Evolutionary conservation across 2,329 filamentous ascomycete genomes (phyloP).

Genomic region (Xylariaceae sp.): DNA sequence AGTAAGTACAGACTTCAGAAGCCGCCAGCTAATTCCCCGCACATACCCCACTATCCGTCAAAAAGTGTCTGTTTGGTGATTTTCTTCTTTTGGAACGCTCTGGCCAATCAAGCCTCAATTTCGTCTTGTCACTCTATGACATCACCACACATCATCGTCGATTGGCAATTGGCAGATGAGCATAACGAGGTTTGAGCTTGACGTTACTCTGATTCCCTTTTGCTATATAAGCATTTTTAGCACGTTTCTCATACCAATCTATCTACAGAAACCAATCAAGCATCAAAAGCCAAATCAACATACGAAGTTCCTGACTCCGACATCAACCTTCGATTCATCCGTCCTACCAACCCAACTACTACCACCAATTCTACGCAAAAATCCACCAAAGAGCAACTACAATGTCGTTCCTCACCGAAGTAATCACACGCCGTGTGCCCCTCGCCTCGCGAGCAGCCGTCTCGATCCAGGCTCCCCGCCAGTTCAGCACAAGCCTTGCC

Average conservation of each 20-base stretch:
- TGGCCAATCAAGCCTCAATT: background rate
- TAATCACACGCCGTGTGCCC: slow-evolving; percentile 40
- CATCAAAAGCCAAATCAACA: too few relatives aligned
- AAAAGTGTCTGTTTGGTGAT: background rate
- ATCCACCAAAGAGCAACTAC: slow-evolving; percentile 2
- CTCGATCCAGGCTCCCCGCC: slow-evolving; percentile 38
- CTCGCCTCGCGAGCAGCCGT: slow-evolving; percentile 32
- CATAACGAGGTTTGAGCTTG: too few relatives aligned
- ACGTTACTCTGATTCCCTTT: background rate
- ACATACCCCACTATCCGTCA: background rate
- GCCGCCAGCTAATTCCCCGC: background rate
- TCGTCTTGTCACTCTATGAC: background rate
- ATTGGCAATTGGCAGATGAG: background rate
- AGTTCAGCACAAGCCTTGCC: slow-evolving; percentile 45
- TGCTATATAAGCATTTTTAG: background rate
- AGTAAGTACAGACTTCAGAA: too few relatives aligned
- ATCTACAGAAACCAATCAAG: too few relatives aligned
- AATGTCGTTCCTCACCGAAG: slow-evolving; percentile 52
- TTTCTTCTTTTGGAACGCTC: background rate
- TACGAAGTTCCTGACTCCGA: too few relatives aligned
- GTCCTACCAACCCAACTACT: background rate
- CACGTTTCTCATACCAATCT: too few relatives aligned
- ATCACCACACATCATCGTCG: background rate
- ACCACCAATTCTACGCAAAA: background rate
- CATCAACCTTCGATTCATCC: background rate